Conservation (phyloP, 1,284 basidiomycete species). For the Ganoderma multipileum region DNA sequence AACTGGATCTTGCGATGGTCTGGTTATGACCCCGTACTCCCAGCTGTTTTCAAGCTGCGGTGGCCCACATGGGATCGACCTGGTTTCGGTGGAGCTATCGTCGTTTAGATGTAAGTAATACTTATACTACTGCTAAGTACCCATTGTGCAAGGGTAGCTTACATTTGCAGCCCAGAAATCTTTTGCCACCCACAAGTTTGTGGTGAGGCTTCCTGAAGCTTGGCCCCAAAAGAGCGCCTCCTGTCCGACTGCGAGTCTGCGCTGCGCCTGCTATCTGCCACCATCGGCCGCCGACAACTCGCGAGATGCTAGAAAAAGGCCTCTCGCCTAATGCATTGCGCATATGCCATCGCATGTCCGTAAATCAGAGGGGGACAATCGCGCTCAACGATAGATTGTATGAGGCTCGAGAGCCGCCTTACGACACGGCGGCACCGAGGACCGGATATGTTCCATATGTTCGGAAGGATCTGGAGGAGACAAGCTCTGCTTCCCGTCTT, state of each 20-base stretch:
- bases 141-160: neutral
- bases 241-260: neutral
- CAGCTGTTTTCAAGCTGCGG: neutral
- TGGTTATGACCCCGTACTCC: neutral
- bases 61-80: neutral
- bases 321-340: neutral
- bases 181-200: neutral
- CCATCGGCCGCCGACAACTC: neutral
- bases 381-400: neutral
- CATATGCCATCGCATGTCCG: neutral
- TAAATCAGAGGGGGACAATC: neutral
- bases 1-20: neutral
- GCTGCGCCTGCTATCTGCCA: neutral
- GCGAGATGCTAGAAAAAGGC: neutral
- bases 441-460: neutral
- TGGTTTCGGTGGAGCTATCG: neutral
- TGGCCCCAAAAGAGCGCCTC: no score
- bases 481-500: conserved; percentile 18
- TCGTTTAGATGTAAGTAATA: neutral
- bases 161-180: neutral
- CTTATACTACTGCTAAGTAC: neutral
- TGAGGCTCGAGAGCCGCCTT: neutral
- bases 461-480: conserved; percentile 6
- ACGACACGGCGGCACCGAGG: conserved; percentile 30
- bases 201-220: neutral